Percentiles rank a stretch among this genome's conserved stretches.
Conservation (phyloP, 768 basidiomycete species). For the Suillus brevipes region DNA sequence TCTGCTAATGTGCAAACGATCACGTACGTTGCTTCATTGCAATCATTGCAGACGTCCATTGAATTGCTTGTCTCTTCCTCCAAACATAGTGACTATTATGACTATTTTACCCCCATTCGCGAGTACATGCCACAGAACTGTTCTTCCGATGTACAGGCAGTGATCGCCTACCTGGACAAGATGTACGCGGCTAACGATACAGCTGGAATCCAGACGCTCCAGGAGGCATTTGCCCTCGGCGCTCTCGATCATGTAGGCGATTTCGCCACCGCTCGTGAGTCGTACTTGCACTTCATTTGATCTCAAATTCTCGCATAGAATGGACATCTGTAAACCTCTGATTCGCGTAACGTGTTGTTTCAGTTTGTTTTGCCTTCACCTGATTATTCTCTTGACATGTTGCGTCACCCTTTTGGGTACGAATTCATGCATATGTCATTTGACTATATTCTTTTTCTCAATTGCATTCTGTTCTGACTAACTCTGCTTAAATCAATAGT, state of each 20-base stretch:
- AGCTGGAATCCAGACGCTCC: slow-evolving; percentile 50
- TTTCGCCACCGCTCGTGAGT: slow-evolving; percentile 56
- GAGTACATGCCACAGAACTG: slow-evolving; percentile 71
- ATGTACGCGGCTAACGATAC: slow-evolving; percentile 48
- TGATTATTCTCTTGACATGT: neutral
- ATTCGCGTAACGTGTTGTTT: neutral
- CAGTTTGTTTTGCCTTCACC: too few relatives aligned
- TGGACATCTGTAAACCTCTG: neutral
- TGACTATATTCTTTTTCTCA: neutral
- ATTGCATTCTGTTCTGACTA: neutral
- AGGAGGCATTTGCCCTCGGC: slow-evolving; percentile 59
- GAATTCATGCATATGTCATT: neutral
- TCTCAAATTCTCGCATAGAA: neutral
- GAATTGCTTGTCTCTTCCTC: neutral
- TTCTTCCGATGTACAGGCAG: slow-evolving; percentile 67
- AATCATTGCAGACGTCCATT: slow-evolving; percentile 32
- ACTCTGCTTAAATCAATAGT: slow-evolving; percentile 25
- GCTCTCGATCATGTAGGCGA: slow-evolving; percentile 63
- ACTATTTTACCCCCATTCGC: slow-evolving; percentile 68
- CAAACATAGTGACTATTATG: slow-evolving; percentile 23
- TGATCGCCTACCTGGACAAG: slow-evolving; percentile 59
- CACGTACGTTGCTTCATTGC: slow-evolving; percentile 29
- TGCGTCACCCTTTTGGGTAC: neutral
- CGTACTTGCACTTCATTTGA: neutral
- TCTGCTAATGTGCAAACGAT: slow-evolving; percentile 48